Evolutionary conservation across 2,329 filamentous ascomycete species (phyloP), one percentile per base, ranked within the genome.

Genomic region (Colletotrichum neosansevieriae): DNA sequence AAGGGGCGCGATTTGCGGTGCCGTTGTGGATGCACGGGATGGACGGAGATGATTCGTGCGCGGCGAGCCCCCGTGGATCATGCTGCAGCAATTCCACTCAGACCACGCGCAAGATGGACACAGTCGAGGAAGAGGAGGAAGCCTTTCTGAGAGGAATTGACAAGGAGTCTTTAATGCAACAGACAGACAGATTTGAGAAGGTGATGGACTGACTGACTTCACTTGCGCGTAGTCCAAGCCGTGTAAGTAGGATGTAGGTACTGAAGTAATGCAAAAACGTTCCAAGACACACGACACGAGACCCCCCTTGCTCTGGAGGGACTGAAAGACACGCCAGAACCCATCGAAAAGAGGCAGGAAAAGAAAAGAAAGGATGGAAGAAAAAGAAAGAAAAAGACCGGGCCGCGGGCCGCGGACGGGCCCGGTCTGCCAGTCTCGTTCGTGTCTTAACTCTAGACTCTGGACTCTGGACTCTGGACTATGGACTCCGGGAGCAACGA

Each of bases 11-110:
- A 47, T 68, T 53, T 47, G 47, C 60, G 54, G 65, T 58, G 36
- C 65, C 60, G 53, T 64, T 59, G 60, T 64, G 60, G 65, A 29
- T 68, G 29, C 60, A 64, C 61, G 56, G 66, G 66, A 69, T 24
- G 38, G 61, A 67, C 64, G 51, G 64, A 67, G 59, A 67, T 67
- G 58, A 65, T 50, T 68, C 49, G 65, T 24, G n/a, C 17, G 65
- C 38, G 38, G 62, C 10, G 17, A 50, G 47, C 21, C 15, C 24
- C 24, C 24, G 24, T 24, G 24, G 66, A 65, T 45, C n/a, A 69
- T 69, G 61, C 66, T 59, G 49, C 58, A 29, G 32, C 50, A 59
- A 38, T 49, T 9, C 6, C 38, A 40, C 19, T 45, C 49, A 49
- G 32, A 49, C 61, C 38, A 53, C 53, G 51, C 51, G 38, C 29